Base-by-base conservation (phyloP, 495 filamentous ascomycete species). In the Annulohypoxylon stygium region DNA sequence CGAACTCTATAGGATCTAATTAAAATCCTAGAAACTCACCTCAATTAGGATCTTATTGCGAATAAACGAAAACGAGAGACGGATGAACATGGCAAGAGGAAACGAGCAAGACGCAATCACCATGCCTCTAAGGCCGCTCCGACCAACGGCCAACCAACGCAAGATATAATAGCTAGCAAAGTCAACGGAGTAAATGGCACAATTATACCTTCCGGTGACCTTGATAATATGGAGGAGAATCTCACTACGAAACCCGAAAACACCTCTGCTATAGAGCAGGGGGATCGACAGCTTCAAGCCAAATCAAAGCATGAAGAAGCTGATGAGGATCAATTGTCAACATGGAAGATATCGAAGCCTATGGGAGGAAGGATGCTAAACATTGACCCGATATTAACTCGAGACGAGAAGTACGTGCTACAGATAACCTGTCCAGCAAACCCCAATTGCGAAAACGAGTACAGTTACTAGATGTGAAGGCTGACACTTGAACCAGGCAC, bases 351-450 rank as follows among this genome's bases (percentile, higher is more conserved):
- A 16, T 90, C 89, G 7, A 82, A 86, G 23, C 82, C 90, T 20
- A 83, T 90, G 78, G 92, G 89, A 61, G 92, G 92, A 6, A 83
- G 89, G 47, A 91, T 93, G 81, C 78, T 90, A 39, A 84, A 93
- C 74, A 82, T 92, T 61, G 93, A 97, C 70, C 92, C 95, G 0
- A 83, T 93, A 23, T 91, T 97, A 79, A 90, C 93, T 11, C 69
- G 75, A 4, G 92, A 98, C 81, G 94, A 97, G 80, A 89, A 91
- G 93, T 97, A 83, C 74, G 90, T 81, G 54, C 18, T 36, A 36
- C 33, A 45, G 37, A 37, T 48, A 45, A 61, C 45, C 14, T 69
- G 9, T 60, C 16, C 20, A 4, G 36, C 2, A n/a, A 55, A 10
- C 47, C 36, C 37, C 20, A 18, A 7, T 36, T 14, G 14, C 11